Evolutionary conservation across 768 basidiomycete genomes (phyloP).

Genomic region (Serendipita sp.): DNA sequence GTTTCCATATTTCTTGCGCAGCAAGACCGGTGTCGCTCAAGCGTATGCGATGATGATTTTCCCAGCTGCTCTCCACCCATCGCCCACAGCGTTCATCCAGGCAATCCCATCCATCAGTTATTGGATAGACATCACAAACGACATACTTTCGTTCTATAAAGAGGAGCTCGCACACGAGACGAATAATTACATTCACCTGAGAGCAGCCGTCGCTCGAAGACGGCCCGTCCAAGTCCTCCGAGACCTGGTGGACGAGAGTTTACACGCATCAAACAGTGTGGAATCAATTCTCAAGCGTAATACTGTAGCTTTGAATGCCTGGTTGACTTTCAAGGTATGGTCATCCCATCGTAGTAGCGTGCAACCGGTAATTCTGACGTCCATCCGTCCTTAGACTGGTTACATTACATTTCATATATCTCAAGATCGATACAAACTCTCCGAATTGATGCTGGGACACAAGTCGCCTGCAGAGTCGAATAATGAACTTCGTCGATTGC

Average conservation of each 20-base stretch:
- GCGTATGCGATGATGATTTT: slow-evolving; percentile 3
- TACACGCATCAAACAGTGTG: background rate
- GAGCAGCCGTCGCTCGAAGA: background rate
- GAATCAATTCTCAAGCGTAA: background rate
- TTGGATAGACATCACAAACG: slow-evolving; percentile 6
- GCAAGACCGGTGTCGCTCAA: slow-evolving; percentile 3
- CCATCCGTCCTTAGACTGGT: background rate
- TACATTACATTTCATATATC: slow-evolving; percentile 1
- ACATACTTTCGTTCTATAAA: background rate
- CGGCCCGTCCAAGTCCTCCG: background rate
- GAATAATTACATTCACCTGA: background rate
- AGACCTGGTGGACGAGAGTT: background rate
- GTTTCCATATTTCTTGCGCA: background rate
- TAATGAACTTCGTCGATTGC: no score
- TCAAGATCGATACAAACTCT: background rate
- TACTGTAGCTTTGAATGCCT: background rate
- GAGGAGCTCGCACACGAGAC: background rate
- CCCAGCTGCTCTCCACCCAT: background rate
- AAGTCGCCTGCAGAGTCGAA: no score
- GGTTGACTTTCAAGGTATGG: slow-evolving; percentile 5
- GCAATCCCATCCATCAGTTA: background rate
- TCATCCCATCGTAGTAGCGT: background rate
- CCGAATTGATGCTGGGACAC: background rate
- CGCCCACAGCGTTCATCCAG: background rate
- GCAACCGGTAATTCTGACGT: background rate